A percentile compares a stretch with the other conserved stretches of the same genome.
Conservation (phyloP, 495 filamentous ascomycete species). For the Aspergillus sparsus region DNA sequence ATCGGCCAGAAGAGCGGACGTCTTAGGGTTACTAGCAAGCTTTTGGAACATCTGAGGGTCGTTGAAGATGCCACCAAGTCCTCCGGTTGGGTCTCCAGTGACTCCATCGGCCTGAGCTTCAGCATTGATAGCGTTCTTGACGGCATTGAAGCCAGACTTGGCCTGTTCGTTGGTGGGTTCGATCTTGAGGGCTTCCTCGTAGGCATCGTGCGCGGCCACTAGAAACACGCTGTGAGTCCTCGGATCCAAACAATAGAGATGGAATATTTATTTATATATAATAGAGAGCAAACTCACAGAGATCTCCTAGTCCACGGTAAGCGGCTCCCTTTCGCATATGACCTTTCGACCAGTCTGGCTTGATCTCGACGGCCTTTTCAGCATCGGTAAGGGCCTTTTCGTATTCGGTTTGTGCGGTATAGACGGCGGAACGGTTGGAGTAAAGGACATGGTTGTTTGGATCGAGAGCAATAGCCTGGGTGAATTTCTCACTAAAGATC, state of each 20-base stretch:
- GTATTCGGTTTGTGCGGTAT: slow-evolving; percentile 86
- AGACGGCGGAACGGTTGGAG: slow-evolving; percentile 97
- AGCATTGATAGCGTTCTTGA: slow-evolving; percentile 83
- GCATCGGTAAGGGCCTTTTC: slow-evolving; percentile 84
- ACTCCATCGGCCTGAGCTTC: slow-evolving; percentile 70
- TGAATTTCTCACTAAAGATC: slow-evolving; percentile 77
- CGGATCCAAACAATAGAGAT: not conserved
- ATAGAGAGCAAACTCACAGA: slow-evolving; percentile 51
- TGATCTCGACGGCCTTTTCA: slow-evolving; percentile 86
- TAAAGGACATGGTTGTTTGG: slow-evolving; percentile 92
- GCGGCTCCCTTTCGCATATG: slow-evolving; percentile 91
- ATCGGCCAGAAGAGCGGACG: slow-evolving; percentile 79
- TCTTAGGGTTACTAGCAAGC: slow-evolving; percentile 92
- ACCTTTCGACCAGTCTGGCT: slow-evolving; percentile 97
- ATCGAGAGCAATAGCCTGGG: slow-evolving; percentile 87
- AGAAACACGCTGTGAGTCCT: slow-evolving; percentile 20
- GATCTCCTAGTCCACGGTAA: slow-evolving; percentile 80
- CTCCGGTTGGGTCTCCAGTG: slow-evolving; percentile 66
- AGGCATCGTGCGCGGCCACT: slow-evolving; percentile 83
- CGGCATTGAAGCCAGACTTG: slow-evolving; percentile 79
- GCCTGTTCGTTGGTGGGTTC: slow-evolving; percentile 91
- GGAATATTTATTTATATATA: not conserved
- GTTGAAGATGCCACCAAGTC: slow-evolving; percentile 87
- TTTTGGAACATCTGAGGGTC: slow-evolving; percentile 89
- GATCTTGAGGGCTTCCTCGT: slow-evolving; percentile 85